Evolutionary conservation across 2,329 filamentous ascomycete genomes (phyloP).

Genomic region (Calonectria leucothoes): DNA sequence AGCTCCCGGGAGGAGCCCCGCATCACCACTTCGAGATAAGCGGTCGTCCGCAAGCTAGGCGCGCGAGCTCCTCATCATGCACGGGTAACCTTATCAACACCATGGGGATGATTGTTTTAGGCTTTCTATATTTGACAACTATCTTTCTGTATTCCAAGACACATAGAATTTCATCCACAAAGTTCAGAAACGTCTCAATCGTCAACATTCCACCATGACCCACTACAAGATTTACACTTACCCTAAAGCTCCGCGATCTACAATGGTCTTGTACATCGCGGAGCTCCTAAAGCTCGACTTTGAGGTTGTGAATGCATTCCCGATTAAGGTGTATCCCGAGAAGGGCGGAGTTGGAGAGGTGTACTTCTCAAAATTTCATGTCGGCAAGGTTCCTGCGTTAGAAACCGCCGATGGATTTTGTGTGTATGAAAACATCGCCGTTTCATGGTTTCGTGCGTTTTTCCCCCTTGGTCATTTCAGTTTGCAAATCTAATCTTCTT

Average conservation of each 20-base stretch:
- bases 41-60: neutral
- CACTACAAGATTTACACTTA: slow-evolving; percentile 25
- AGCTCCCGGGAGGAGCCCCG: neutral
- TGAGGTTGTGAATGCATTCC: slow-evolving; percentile 22
- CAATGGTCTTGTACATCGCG: slow-evolving; percentile 27
- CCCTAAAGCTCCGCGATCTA: slow-evolving; percentile 25
- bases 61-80: neutral
- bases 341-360: slow-evolving; percentile 20
- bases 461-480: accelerated
- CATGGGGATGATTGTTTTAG: neutral
- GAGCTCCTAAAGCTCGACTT: slow-evolving; percentile 19
- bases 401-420: slow-evolving; percentile 23
- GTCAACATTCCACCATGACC: neutral
- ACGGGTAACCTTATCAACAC: neutral
- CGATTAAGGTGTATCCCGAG: slow-evolving; percentile 22
- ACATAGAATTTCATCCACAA: neutral
- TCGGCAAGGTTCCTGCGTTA: slow-evolving; percentile 20
- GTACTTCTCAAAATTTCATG: slow-evolving; percentile 23
- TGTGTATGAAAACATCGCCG: slow-evolving; percentile 24
- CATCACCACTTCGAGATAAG: neutral
- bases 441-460: slow-evolving; percentile 12
- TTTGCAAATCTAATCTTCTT: neutral
- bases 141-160: neutral
- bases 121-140: neutral
- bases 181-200: too few relatives aligned